Conservation (phyloP, 208 protist species). For the Crithidia fasciculata region DNA sequence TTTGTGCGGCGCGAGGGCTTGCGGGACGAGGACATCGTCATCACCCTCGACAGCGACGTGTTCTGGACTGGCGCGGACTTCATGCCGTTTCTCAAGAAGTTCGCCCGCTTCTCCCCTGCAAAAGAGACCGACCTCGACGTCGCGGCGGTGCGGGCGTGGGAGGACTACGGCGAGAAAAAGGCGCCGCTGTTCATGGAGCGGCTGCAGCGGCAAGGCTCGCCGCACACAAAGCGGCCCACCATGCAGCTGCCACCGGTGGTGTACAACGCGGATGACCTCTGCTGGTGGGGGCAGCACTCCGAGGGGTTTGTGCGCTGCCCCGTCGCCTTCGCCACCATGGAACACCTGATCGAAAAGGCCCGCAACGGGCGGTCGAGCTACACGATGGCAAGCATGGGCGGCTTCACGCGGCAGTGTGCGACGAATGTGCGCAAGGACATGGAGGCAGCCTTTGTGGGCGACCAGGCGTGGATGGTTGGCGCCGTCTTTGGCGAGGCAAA, state of each 20-base stretch:
- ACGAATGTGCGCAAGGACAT: constrained; percentile 13
- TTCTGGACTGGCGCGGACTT: constrained; percentile 44
- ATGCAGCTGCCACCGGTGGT: constrained; percentile 45
- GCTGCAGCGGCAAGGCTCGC: constrained; percentile 4
- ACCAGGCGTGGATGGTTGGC: constrained; percentile 18
- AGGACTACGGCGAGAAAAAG: constrained; percentile 45
- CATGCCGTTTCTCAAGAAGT: constrained; percentile 44
- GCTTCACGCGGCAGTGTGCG: constrained; percentile 8
- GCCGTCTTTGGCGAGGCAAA: constrained; percentile 14
- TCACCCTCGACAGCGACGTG: constrained; percentile 41
- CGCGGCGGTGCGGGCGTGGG: constrained; percentile 41
- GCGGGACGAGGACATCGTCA: constrained; percentile 38
- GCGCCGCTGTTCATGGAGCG: constrained; percentile 31
- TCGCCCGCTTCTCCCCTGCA: constrained; percentile 30
- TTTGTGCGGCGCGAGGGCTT: constrained; percentile 37
- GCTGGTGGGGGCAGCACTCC: constrained; percentile 39
- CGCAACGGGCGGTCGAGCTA: constrained; percentile 31
- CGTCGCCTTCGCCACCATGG: constrained; percentile 29
- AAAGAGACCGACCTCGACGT: constrained; percentile 37
- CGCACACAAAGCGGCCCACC: constrained; percentile 11
- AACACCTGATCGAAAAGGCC: constrained; percentile 36
- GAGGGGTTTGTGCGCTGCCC: constrained; percentile 26
- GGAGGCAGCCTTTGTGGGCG: background rate
- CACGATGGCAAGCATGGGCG: constrained; percentile 1
- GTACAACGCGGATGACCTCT: constrained; percentile 41